Evolutionary conservation across 345 rosid species (phyloP).

Genomic region (Populus ilicifolia): DNA sequence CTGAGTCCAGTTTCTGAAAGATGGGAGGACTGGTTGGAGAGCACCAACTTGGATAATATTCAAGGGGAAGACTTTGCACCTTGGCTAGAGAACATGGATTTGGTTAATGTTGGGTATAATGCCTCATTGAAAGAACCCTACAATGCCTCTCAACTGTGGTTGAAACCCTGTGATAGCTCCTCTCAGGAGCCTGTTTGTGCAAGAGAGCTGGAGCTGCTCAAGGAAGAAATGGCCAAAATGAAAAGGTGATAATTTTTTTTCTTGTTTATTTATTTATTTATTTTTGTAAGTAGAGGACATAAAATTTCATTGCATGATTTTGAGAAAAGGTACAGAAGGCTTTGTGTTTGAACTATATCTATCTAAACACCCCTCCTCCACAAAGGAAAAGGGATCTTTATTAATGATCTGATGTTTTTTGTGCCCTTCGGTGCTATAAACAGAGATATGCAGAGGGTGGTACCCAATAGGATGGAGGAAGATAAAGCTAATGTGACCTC

Average conservation of each 20-base stretch:
- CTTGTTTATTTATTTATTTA: background rate
- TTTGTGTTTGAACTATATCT: background rate
- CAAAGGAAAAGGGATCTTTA: background rate
- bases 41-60: slow-evolving; percentile 56
- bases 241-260: slow-evolving; percentile 41
- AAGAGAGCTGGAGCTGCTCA: slow-evolving; percentile 48
- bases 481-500: slow-evolving; percentile 52
- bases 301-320: background rate
- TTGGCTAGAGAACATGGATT: slow-evolving; percentile 49
- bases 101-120: slow-evolving; percentile 37
- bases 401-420: background rate
- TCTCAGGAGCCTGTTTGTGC: slow-evolving; percentile 34
- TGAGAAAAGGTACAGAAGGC: background rate
- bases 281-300: background rate
- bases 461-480: slow-evolving; percentile 49
- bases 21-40: slow-evolving; percentile 83
- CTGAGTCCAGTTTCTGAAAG: slow-evolving; percentile 56
- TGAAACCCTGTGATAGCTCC: slow-evolving; percentile 42
- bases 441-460: slow-evolving; percentile 53
- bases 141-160: slow-evolving; percentile 31
- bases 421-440: slow-evolving; percentile 23
- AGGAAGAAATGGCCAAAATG: slow-evolving; percentile 50
- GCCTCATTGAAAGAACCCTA: slow-evolving; percentile 35
- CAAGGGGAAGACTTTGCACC: slow-evolving; percentile 53
- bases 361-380: background rate